Evolutionary conservation across 345 rosid species (phyloP).

Genomic region (Camelina neglecta): DNA sequence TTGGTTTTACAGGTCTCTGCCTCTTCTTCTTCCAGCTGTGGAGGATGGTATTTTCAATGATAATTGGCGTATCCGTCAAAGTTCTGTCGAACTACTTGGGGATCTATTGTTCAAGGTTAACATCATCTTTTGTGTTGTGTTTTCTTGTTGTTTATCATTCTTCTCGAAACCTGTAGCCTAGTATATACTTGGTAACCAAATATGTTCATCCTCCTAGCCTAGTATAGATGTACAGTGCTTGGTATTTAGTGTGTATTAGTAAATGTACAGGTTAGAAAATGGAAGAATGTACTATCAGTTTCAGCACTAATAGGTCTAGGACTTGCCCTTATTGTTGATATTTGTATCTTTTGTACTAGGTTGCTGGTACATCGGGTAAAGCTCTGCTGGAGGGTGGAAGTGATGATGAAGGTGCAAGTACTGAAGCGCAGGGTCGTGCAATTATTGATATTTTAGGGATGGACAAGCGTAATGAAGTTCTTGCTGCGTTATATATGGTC

Average conservation of each 20-base stretch:
- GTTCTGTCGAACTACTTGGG: constrained; percentile 97
- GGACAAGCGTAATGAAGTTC: constrained; percentile 95
- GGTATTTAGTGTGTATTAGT: background rate
- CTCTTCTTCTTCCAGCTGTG: constrained; percentile 98
- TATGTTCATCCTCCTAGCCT: constrained; percentile 13
- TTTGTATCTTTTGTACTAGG: constrained; percentile 52
- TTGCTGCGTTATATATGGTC: constrained; percentile 97
- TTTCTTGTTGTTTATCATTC: constrained; percentile 22
- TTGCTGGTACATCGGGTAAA: constrained; percentile 99
- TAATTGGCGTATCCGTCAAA: constrained; percentile 98
- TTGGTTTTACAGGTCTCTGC: constrained; percentile 69
- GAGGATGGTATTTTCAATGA: constrained; percentile 98
- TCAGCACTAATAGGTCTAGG: background rate
- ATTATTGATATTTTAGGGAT: constrained; percentile 96
- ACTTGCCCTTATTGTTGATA: constrained; percentile 16
- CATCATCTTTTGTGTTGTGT: background rate
- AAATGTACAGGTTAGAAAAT: constrained; percentile 5
- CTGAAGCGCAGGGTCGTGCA: constrained; percentile 99
- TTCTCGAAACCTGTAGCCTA: constrained; percentile 3
- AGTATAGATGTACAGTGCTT: constrained; percentile 21
- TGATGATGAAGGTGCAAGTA: constrained; percentile 99
- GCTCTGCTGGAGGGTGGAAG: constrained; percentile 99
- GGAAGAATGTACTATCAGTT: background rate
- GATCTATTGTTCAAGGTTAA: constrained; percentile 93
- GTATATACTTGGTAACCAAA: constrained; percentile 6